These are phyloP conservation scores for Acorus gramineus DNA, from an alignment of 106 monocot species.

Conservation along the genomic window DNA sequence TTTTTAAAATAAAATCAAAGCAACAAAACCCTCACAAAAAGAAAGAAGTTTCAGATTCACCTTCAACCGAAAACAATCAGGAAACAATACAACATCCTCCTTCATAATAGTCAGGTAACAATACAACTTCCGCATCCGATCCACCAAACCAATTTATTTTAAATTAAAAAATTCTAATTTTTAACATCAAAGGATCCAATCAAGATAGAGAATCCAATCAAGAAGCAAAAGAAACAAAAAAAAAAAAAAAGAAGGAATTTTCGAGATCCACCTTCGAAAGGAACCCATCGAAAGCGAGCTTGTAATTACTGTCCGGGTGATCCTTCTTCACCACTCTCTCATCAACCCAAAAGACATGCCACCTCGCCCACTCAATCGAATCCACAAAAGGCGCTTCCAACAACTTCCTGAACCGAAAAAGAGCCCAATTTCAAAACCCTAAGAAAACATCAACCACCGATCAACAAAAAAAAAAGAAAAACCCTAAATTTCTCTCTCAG, in stretches of 20 bases:
- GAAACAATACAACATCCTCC: too few species aligned
- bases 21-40: neutral
- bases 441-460: neutral
- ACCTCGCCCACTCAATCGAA: slow-evolving; percentile 67
- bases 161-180: too few species aligned
- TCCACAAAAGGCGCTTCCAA: slow-evolving; percentile 55
- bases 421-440: neutral
- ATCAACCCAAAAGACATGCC: slow-evolving; percentile 96
- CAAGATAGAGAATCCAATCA: too few species aligned
- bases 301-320: slow-evolving; percentile 80
- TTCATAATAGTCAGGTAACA: too few species aligned
- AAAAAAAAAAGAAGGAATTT: too few species aligned
- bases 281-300: slow-evolving; percentile 69
- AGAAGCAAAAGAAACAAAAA: too few species aligned
- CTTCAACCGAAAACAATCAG: too few species aligned
- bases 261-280: slow-evolving; percentile 51
- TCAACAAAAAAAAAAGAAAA: neutral
- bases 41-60: neutral
- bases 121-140: too few species aligned
- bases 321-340: slow-evolving; percentile 85
- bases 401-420: slow-evolving; percentile 46
- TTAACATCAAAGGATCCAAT: too few species aligned
- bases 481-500: neutral
- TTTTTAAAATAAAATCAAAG: too few species aligned
- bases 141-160: too few species aligned